These are phyloP conservation scores for Arthrobotrys sinensis DNA, from an alignment of 2,329 filamentous ascomycete genomes.

Conservation along the genomic window DNA sequence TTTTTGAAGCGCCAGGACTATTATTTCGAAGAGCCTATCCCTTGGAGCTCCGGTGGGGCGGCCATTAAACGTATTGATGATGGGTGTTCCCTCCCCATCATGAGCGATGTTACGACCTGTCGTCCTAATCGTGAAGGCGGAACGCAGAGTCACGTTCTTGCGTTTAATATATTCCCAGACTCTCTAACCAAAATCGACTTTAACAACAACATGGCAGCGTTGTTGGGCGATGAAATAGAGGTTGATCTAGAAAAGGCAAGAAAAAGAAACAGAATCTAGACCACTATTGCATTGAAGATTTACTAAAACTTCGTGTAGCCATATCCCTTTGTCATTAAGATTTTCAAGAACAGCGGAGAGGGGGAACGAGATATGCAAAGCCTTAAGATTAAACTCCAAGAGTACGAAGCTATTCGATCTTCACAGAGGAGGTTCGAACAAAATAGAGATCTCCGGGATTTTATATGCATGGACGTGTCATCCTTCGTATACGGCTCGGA, in stretches of 20 bases:
- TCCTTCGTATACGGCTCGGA: slow-evolving; percentile 11
- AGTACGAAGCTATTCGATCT: not conserved
- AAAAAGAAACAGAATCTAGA: not conserved
- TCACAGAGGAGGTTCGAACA: too few species aligned
- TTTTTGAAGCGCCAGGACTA: slow-evolving; percentile 11
- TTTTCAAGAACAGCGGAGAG: not conserved
- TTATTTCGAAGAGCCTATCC: slow-evolving; percentile 15
- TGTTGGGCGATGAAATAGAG: slow-evolving; percentile 9
- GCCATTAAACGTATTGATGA: not conserved
- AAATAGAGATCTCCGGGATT: not conserved
- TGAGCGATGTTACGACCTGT: not conserved
- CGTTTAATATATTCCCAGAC: slow-evolving; percentile 6
- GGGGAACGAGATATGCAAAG: slow-evolving; percentile 1
- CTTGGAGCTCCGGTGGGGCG: not conserved
- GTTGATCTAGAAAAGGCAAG: slow-evolving; percentile 16
- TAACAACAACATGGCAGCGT: not conserved
- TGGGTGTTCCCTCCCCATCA: not conserved
- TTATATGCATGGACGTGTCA: slow-evolving; percentile 16
- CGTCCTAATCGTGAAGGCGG: not conserved
- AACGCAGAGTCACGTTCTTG: slow-evolving; percentile 19
- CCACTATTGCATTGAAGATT: too few species aligned
- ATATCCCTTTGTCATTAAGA: slow-evolving; percentile 31
- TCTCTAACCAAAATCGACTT: not conserved
- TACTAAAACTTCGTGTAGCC: not conserved
- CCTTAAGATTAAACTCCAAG: not conserved